A percentile compares a stretch with the other conserved stretches of the same genome.
Conservation (phyloP, 2,329 filamentous ascomycete genomes). For the Fusarium continuum region DNA sequence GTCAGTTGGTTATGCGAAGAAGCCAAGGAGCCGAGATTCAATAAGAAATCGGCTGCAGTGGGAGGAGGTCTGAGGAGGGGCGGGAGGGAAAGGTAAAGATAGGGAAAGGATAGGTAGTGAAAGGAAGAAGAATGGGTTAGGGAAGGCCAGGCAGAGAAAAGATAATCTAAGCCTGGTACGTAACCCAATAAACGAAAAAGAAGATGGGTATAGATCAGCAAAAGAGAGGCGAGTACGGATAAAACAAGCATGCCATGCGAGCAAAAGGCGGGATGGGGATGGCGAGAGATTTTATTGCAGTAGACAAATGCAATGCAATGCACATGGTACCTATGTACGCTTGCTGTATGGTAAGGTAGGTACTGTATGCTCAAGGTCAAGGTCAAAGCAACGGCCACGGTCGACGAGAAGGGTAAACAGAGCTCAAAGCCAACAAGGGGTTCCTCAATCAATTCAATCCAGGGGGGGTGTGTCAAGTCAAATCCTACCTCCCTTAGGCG, state of each 20-base stretch:
- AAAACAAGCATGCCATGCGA: constrained; percentile 26
- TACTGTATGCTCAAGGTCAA: constrained; percentile 28
- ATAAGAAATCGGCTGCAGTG: constrained; percentile 17
- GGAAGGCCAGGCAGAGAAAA: not conserved
- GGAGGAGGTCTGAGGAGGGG: not conserved
- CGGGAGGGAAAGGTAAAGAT: not conserved
- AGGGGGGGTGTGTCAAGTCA: constrained; percentile 9
- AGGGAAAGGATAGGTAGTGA: not conserved
- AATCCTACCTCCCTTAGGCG: not conserved
- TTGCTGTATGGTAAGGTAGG: too few relatives aligned
- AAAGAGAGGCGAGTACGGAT: constrained; percentile 12
- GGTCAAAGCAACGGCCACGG: not conserved
- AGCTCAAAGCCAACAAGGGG: constrained; percentile 12
- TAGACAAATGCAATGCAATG: constrained; percentile 18
- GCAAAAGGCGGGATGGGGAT: constrained; percentile 34
- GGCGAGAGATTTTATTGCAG: constrained; percentile 37
- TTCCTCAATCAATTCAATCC: constrained; percentile 1
- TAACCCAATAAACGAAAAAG: constrained; percentile 28
- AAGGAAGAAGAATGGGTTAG: constrained; percentile 2
- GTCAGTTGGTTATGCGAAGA: constrained; percentile 4
- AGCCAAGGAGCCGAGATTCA: constrained; percentile 20
- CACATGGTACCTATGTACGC: too few relatives aligned
- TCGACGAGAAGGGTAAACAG: constrained; percentile 12
- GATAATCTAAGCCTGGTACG: constrained; percentile 5
- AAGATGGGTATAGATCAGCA: constrained; percentile 18